Evolutionary conservation across 306 rosid genomes (phyloP).

Genomic region (Pueraria montana): DNA sequence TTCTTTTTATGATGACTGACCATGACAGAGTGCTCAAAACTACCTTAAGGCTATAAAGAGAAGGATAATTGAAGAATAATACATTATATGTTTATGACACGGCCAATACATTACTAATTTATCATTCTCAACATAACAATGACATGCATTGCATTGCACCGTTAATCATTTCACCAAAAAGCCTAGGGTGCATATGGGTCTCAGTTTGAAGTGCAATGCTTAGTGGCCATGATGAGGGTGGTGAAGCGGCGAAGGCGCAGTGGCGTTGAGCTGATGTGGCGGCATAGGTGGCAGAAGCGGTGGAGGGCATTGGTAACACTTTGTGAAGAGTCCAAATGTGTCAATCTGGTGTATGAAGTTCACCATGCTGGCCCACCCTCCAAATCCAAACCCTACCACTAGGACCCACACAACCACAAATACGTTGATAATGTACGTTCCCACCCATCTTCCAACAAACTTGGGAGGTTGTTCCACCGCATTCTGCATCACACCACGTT

Average conservation of each 20-base stretch:
- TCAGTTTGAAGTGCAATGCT: not conserved
- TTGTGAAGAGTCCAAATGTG: conserved; percentile 94
- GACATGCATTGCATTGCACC: conserved; percentile 21
- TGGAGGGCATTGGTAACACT: conserved; percentile 93
- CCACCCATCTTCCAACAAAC: conserved; percentile 90
- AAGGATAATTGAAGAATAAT: conserved; percentile 24
- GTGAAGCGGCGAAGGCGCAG: conserved; percentile 66
- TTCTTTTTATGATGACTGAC: conserved; percentile 9
- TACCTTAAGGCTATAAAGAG: conserved; percentile 13
- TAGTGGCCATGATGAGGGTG: conserved; percentile 41
- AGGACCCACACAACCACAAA: conserved; percentile 92
- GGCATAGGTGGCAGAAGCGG: conserved; percentile 49
- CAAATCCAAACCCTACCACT: conserved; percentile 93
- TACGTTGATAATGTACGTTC: conserved; percentile 70
- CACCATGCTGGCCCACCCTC: conserved; percentile 98
- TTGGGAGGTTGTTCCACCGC: conserved; percentile 94
- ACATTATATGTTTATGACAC: conserved; percentile 39
- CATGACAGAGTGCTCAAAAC: conserved; percentile 37
- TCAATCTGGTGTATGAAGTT: conserved; percentile 91
- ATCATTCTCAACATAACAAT: not conserved
- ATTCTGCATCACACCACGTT: conserved; percentile 69
- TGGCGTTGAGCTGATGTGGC: conserved; percentile 57
- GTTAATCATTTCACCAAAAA: not conserved
- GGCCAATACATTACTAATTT: conserved; percentile 30
- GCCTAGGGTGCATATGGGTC: not conserved